These are phyloP conservation scores for Zizania palustris DNA, from an alignment of 202 grass and related monocot genomes.

Conservation along the genomic window DNA sequence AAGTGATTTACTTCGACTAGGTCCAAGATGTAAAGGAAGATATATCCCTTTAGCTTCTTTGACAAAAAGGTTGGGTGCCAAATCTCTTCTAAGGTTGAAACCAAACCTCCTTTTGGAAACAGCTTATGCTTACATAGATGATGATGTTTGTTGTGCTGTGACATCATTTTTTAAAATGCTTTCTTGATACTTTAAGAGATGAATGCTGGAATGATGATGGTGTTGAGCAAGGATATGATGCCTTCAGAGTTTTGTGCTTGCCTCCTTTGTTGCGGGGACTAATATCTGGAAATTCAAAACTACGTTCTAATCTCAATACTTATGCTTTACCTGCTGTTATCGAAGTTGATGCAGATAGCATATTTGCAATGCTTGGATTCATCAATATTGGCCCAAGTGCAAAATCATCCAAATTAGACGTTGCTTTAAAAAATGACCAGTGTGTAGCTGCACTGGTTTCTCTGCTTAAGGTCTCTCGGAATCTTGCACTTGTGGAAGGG, in stretches of 20 bases:
- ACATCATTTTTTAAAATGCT: slow-evolving; percentile 93
- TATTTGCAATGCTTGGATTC: slow-evolving; percentile 97
- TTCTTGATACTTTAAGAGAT: slow-evolving; percentile 80
- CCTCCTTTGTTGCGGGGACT: slow-evolving; percentile 81
- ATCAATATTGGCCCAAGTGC: slow-evolving; percentile 75
- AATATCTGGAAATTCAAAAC: slow-evolving; percentile 83
- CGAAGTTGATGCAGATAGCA: slow-evolving; percentile 82
- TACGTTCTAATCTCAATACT: slow-evolving; percentile 93
- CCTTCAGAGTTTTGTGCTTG: slow-evolving; percentile 74
- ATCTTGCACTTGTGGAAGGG: slow-evolving; percentile 84
- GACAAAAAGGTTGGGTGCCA: slow-evolving; percentile 84
- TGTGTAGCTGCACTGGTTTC: slow-evolving; percentile 90
- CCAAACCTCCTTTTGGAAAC: slow-evolving; percentile 76
- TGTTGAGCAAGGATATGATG: slow-evolving; percentile 78
- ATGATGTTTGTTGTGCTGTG: slow-evolving; percentile 89
- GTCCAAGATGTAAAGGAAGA: slow-evolving; percentile 85
- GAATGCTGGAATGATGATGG: slow-evolving; percentile 87
- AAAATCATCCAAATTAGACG: slow-evolving; percentile 40
- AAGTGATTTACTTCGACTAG: slow-evolving; percentile 76
- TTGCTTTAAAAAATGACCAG: slow-evolving; percentile 74
- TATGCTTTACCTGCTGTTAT: slow-evolving; percentile 77
- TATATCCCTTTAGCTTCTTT: slow-evolving; percentile 94
- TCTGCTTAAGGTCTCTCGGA: slow-evolving; percentile 86
- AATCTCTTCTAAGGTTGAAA: slow-evolving; percentile 79
- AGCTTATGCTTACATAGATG: slow-evolving; percentile 78